Percentiles rank a stretch among this genome's conserved stretches.
phyloP scores from a whole-genome alignment of 306 rosid species.

The Castanopsis chinensis region DNA sequence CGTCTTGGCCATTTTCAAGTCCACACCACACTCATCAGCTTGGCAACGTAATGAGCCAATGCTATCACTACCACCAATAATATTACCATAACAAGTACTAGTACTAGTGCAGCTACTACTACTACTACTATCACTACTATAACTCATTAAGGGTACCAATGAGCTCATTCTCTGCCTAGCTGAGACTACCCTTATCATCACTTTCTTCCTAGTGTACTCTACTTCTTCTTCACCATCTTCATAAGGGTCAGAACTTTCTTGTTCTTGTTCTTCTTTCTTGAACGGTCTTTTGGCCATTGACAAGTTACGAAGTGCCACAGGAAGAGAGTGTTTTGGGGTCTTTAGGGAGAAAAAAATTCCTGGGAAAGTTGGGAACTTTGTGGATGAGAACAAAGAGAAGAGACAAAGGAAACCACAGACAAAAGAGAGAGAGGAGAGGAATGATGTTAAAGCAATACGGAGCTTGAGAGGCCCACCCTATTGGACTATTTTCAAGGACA shows the following conservation, averaged over 20 bases:
- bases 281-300: background rate
- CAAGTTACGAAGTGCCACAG: background rate
- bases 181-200: slow-evolving; percentile 22
- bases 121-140: background rate
- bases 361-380: background rate
- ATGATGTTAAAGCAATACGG: background rate
- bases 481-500: background rate
- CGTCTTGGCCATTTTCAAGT: slow-evolving; percentile 18
- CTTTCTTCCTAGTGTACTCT: slow-evolving; percentile 3
- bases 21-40: slow-evolving; percentile 31
- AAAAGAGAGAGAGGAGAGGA: background rate
- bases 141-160: background rate
- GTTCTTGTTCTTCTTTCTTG: background rate
- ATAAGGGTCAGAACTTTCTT: background rate
- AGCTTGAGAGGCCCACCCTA: background rate
- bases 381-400: background rate
- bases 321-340: background rate
- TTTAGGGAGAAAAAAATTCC: background rate
- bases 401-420: background rate
- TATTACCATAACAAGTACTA: too few species aligned
- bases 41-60: slow-evolving; percentile 16
- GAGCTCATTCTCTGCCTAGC: background rate
- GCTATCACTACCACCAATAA: background rate
- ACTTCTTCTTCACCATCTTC: background rate
- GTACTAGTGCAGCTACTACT: background rate